Base-by-base conservation (phyloP, 768 basidiomycete genomes). In the Phanerochaete carnosa region DNA sequence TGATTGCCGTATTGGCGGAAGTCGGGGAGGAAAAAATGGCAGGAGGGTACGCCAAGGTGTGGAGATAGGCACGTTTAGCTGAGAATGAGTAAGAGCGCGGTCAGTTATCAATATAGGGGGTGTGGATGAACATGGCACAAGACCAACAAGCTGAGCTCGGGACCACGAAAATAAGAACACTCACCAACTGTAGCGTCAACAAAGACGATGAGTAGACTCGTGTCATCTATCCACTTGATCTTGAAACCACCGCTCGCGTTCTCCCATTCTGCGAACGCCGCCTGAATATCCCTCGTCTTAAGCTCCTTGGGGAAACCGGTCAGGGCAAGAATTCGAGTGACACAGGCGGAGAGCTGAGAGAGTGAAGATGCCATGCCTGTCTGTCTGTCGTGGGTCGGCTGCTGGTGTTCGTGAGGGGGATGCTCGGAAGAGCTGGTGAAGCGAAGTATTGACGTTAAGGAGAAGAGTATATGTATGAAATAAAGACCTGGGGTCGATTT, bases 191-290 rank as follows among this genome's bases (percentile, higher is more conserved):
- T 79, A 58, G 97, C 86, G 76, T 98, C 97, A 64, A 85, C 83
- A 72, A 99, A 99, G 58, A 99, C 97, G 66, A 97, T 90, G 67
- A 95, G 78, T 43, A 96, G 90, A 70, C 92, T 95, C 37, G 93
- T 94, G 75, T 99, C 97, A 74, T 99, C 95, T 68, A 86, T 84
- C 97, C 97, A 99, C 74, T 99, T 99, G 73, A 99, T 95, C 82
- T 95, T 94, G 80, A 96, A 97, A 25, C 97, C 97, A 29, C 96
- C 97, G 59, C 80, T 85, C 55, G 87, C 78, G 61, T 77, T 81
- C 68, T 97, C 94, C 83, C 90, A 98, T 47, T 95, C 94, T 53
- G 87, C 79, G 74, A 98, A 97, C 47, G 94, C 90, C 45, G 81
- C 71, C 71, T 98, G 95, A 52, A 99, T 92, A 75, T 99, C 97